Evolutionary conservation across 768 basidiomycete species (phyloP).

Genomic region (Sistotremastrum niveocremeum): DNA sequence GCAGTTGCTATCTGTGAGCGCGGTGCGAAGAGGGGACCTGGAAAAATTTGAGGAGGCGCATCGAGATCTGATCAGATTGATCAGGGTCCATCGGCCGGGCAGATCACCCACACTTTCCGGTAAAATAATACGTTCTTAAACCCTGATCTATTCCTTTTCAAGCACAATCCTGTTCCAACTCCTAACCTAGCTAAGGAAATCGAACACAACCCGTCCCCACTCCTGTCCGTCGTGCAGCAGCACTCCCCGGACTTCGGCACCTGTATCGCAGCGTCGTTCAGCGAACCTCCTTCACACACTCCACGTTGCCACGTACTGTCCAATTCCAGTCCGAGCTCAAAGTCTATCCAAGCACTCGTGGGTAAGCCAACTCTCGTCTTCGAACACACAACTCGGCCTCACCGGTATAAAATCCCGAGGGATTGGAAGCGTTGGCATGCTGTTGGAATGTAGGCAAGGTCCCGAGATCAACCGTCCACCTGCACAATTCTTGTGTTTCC

Average conservation of each 20-base stretch:
- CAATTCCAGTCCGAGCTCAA: constrained; percentile 71
- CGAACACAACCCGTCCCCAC: constrained; percentile 64
- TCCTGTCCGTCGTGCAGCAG: constrained; percentile 62
- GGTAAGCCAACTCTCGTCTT: neutral
- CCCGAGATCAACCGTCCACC: constrained; percentile 79
- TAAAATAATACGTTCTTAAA: neutral
- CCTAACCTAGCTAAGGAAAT: constrained; percentile 27
- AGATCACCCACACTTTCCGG: too few relatives aligned
- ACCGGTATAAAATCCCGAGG: constrained; percentile 72
- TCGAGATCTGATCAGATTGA: too few relatives aligned
- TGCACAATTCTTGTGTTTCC: constrained; percentile 64
- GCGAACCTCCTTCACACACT: too few relatives aligned
- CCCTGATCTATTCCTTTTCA: neutral
- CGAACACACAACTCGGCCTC: constrained; percentile 8
- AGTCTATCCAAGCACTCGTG: constrained; percentile 32
- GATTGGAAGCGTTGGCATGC: constrained; percentile 42
- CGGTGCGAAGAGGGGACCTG: too few relatives aligned
- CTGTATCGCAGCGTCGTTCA: too few relatives aligned
- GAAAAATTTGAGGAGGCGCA: too few relatives aligned
- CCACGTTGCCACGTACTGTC: constrained; percentile 31
- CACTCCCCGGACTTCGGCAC: constrained; percentile 71
- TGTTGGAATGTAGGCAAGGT: constrained; percentile 67
- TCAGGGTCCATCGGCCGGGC: too few relatives aligned
- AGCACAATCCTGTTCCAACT: neutral
- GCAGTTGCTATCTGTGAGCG: too few relatives aligned